A percentile compares a stretch with the other conserved stretches of the same genome.
These are phyloP conservation scores for Neophaeococcomyces aloes DNA, from an alignment of 2,329 filamentous ascomycete species.

Conservation along the genomic window DNA sequence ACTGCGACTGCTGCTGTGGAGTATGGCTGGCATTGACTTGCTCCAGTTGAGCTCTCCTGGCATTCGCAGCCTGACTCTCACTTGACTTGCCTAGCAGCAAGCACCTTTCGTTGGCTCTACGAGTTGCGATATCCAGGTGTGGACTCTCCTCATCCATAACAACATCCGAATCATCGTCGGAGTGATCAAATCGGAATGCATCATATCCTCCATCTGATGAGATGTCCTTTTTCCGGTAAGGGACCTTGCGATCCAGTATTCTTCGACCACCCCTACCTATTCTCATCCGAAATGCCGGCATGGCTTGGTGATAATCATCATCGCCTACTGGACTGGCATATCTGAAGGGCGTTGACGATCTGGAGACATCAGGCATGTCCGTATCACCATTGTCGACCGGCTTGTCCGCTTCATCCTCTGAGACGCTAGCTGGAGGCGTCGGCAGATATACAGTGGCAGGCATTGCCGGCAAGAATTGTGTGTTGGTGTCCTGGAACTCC, in stretches of 20 bases:
- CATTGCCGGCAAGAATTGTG: constrained; percentile 51
- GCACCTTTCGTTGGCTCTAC: constrained; percentile 38
- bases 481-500: constrained; percentile 35
- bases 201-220: constrained; percentile 40
- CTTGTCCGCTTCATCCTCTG: constrained; percentile 30
- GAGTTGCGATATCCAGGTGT: constrained; percentile 50
- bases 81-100: constrained; percentile 30
- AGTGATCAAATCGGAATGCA: constrained; percentile 80
- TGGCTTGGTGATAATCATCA: constrained; percentile 28
- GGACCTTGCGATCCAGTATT: constrained; percentile 77
- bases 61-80: constrained; percentile 11
- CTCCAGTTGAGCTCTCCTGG: constrained; percentile 10
- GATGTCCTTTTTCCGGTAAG: constrained; percentile 38
- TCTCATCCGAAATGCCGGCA: constrained; percentile 68
- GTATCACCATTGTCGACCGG: constrained; percentile 12
- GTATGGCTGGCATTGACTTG: constrained; percentile 3
- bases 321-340: constrained; percentile 36
- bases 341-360: constrained; percentile 24
- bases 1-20: constrained; percentile 1
- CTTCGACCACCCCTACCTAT: constrained; percentile 74
- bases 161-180: constrained; percentile 49
- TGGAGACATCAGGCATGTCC: constrained; percentile 24
- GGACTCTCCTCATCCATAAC: constrained; percentile 11
- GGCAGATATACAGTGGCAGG: constrained; percentile 56
- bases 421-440: constrained; percentile 38